Percentiles rank a stretch among this genome's conserved stretches.
Evolutionary conservation across 805 yeast genomes (phyloP).

Genomic region (Wickerhamia fluorescens): DNA sequence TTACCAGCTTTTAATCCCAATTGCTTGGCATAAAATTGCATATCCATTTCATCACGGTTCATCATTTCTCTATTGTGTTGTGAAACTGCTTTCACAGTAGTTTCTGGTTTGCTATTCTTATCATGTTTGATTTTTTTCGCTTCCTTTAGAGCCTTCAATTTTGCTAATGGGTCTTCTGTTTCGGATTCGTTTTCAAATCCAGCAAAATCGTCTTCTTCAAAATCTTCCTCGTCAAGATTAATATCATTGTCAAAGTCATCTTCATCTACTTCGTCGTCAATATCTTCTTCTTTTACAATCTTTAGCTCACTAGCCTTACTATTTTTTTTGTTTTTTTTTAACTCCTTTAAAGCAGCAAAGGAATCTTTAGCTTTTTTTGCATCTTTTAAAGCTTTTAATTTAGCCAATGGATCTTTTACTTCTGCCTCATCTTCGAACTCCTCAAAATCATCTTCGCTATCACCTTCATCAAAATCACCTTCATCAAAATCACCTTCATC

Average conservation of each 20-base stretch:
- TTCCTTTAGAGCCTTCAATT: constrained; percentile 15
- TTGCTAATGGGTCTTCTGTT: constrained; percentile 18
- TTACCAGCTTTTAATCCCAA: constrained; percentile 59
- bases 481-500: constrained; percentile 4
- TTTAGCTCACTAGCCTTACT: constrained; percentile 6
- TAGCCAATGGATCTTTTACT: constrained; percentile 18
- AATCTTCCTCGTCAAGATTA: constrained; percentile 10
- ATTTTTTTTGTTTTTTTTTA: constrained; percentile 4
- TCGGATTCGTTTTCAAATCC: constrained; percentile 6
- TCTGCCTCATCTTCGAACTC: constrained; percentile 12
- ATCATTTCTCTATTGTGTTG: constrained; percentile 10
- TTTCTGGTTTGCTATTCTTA: constrained; percentile 11
- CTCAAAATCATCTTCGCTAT: constrained; percentile 2
- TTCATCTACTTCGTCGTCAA: constrained; percentile 6
- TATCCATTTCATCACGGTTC: constrained; percentile 66
- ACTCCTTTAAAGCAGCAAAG: constrained; percentile 7
- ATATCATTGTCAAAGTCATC: constrained; percentile 12
- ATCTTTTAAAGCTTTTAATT: constrained; percentile 11
- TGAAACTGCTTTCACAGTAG: constrained; percentile 7
- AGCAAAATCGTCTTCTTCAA: constrained; percentile 11
- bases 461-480: no score
- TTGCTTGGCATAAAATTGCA: constrained; percentile 75
- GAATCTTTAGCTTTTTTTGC: constrained; percentile 5
- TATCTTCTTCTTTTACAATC: constrained; percentile 24
- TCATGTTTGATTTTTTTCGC: constrained; percentile 5